Evolutionary conservation across 2,329 filamentous ascomycete species (phyloP).

Genomic region (Simplicillium sp.): DNA sequence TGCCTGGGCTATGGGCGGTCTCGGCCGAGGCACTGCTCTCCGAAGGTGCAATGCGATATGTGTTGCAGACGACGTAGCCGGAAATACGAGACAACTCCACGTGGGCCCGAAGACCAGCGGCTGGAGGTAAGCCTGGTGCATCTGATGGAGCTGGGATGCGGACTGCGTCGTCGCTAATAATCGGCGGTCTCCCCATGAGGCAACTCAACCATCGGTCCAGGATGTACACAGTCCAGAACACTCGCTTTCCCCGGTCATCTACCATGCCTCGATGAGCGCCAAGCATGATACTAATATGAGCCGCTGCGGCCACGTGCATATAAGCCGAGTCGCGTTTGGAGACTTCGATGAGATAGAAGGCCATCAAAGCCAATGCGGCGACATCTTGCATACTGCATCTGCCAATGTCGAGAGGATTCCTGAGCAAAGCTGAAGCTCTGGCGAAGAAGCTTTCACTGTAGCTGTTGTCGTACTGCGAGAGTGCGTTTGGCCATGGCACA

Average conservation of each 20-base stretch:
- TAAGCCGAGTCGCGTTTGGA: constrained; percentile 39
- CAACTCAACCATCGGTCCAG: constrained; percentile 39
- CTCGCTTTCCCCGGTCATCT: constrained; percentile 33
- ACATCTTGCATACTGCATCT: constrained; percentile 32
- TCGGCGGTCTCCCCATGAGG: constrained; percentile 37
- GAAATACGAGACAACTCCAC: constrained; percentile 37
- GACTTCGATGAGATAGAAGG: constrained; percentile 38
- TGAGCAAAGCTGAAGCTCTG: constrained; percentile 30
- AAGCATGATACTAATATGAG: constrained; percentile 27
- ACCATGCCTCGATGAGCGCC: constrained; percentile 35
- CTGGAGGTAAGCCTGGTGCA: constrained; percentile 29
- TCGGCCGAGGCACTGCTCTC: constrained; percentile 12
- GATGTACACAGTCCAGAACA: constrained; percentile 44
- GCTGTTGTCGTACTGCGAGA: constrained; percentile 18
- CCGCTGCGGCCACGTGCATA: constrained; percentile 25
- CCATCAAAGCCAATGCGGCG: constrained; percentile 34
- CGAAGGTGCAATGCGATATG: constrained; percentile 28
- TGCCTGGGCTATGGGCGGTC: constrained; percentile 23
- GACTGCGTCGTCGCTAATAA: constrained; percentile 37
- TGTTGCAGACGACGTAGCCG: constrained; percentile 36
- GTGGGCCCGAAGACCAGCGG: constrained; percentile 33
- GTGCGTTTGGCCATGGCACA: constrained; percentile 17
- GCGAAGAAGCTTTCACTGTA: constrained; percentile 35
- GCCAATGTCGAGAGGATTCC: constrained; percentile 35
- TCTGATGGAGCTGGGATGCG: constrained; percentile 29